Conservation (phyloP, 1,284 basidiomycete genomes). For the Uromyces viciae-fabae region DNA sequence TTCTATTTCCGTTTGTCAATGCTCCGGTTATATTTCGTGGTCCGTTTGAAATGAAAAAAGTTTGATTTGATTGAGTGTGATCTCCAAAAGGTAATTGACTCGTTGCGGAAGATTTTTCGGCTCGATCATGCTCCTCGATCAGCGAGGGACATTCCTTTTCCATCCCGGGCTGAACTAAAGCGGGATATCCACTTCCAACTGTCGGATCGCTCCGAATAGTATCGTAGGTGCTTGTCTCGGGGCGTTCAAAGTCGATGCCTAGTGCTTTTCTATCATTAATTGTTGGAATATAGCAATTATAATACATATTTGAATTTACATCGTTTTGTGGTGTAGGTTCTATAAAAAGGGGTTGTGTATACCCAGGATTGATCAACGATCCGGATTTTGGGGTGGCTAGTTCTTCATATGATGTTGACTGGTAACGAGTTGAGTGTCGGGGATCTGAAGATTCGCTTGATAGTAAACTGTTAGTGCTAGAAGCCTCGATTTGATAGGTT, state of each 20-base stretch:
- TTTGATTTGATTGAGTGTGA: too few species aligned
- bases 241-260: not conserved
- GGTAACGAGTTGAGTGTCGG: not conserved
- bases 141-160: too few species aligned
- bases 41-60: too few species aligned
- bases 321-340: not conserved
- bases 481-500: slow-evolving; percentile 26
- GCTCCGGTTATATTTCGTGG: too few species aligned
- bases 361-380: not conserved
- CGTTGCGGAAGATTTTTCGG: too few species aligned
- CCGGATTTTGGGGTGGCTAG: slow-evolving; percentile 14
- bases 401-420: slow-evolving; percentile 10
- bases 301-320: slow-evolving; percentile 5
- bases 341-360: not conserved
- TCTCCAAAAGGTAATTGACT: too few species aligned
- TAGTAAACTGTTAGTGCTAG: not conserved
- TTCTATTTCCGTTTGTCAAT: too few species aligned
- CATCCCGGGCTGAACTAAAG: too few species aligned
- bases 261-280: not conserved
- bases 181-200: too few species aligned
- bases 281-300: not conserved
- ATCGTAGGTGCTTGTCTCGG: not conserved
- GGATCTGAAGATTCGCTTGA: slow-evolving; percentile 13
- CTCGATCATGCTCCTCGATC: too few species aligned
- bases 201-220: too few species aligned